These are phyloP conservation scores for Pseudogymnoascus pannorum DNA, from an alignment of 2,329 filamentous ascomycete species.

Conservation along the genomic window DNA sequence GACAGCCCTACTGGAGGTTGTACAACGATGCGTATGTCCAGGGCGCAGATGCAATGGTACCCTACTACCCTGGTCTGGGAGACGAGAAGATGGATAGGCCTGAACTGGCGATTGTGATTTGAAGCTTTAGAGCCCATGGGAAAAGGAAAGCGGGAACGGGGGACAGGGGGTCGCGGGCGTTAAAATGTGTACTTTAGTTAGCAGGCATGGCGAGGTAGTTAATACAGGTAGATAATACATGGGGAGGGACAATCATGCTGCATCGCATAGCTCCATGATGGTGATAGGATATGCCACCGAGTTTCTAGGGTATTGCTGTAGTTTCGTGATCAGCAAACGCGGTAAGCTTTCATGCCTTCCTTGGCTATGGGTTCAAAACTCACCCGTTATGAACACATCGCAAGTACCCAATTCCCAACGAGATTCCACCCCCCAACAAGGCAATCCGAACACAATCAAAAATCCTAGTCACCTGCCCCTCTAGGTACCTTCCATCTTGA, in stretches of 20 bases:
- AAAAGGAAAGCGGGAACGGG: background rate
- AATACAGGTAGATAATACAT: slow-evolving; percentile 8
- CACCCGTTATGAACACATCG: background rate
- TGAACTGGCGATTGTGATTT: slow-evolving; percentile 79
- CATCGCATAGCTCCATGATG: background rate
- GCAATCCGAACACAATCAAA: background rate
- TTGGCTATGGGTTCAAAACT: background rate
- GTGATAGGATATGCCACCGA: no score
- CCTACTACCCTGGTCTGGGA: slow-evolving; percentile 84
- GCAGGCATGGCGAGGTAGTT: slow-evolving; percentile 6
- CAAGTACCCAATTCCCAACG: background rate
- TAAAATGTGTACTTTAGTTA: slow-evolving; percentile 6
- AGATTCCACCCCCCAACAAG: background rate
- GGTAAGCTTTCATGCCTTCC: background rate
- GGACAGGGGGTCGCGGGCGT: background rate
- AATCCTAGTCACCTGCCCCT: background rate
- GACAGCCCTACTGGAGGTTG: slow-evolving; percentile 89
- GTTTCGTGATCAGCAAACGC: slow-evolving; percentile 1
- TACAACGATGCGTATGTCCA: slow-evolving; percentile 98
- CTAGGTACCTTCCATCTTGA: background rate
- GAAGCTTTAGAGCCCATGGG: slow-evolving; percentile 20
- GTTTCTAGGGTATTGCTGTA: background rate
- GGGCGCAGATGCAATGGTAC: slow-evolving; percentile 87
- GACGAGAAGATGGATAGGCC: slow-evolving; percentile 72
- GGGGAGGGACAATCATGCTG: background rate